Conservation (phyloP, 306 rosid species). For the Ziziphus jujuba region DNA sequence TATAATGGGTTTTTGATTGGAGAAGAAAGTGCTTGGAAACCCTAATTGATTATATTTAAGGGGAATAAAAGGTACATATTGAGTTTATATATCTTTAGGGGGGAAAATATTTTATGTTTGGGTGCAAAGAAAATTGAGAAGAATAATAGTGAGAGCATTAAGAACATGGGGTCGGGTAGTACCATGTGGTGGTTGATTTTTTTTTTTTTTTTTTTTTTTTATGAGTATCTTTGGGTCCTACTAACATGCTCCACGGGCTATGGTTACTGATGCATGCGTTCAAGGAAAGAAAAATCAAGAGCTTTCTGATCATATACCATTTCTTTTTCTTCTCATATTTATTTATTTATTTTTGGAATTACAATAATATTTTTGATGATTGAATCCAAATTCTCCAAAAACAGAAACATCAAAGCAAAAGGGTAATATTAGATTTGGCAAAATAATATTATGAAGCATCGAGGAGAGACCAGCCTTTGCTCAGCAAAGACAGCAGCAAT, state of each 20-base stretch:
- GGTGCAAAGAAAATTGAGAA: not conserved
- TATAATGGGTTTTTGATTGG: slow-evolving; percentile 10
- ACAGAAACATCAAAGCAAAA: not conserved
- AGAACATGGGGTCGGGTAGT: slow-evolving; percentile 50
- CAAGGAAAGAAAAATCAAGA: slow-evolving; percentile 25
- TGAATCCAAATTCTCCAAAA: not conserved
- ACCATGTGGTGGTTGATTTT: slow-evolving; percentile 62
- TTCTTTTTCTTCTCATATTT: not conserved
- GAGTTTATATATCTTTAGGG: not conserved
- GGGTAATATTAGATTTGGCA: not conserved
- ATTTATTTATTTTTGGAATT: not conserved
- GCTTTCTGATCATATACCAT: not conserved
- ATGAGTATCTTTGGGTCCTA: slow-evolving; percentile 59
- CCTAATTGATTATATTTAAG: slow-evolving; percentile 16
- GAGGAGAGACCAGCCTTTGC: no score
- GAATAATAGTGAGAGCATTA: slow-evolving; percentile 24
- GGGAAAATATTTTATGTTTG: not conserved
- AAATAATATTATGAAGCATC: no score
- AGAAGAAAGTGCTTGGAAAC: slow-evolving; percentile 44
- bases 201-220: not conserved
- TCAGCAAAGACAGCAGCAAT: no score
- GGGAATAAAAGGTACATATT: not conserved
- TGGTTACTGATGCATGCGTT: slow-evolving; percentile 32
- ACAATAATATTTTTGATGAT: not conserved
- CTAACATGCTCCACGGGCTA: slow-evolving; percentile 46